Evolutionary conservation across 345 rosid genomes (phyloP).

Genomic region (sweet orange (Citrus sinensis)): DNA sequence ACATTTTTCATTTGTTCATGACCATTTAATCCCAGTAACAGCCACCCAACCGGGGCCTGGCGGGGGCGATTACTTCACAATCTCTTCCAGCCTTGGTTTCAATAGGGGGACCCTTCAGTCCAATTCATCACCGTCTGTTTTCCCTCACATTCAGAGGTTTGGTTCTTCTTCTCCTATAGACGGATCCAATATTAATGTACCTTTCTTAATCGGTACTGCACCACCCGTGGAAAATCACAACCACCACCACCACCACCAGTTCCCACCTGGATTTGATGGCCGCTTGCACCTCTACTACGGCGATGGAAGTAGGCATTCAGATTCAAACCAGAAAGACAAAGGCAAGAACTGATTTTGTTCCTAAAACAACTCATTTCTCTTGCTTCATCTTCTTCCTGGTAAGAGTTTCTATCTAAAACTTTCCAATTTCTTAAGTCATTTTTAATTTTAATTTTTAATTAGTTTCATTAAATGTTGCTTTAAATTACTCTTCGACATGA

Average conservation of each 20-base stretch:
- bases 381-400: constrained; percentile 46
- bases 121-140: constrained; percentile 83
- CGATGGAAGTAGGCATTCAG: constrained; percentile 64
- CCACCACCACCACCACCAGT: constrained; percentile 50
- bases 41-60: constrained; percentile 38
- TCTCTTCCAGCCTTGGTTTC: constrained; percentile 80
- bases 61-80: constrained; percentile 64
- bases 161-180: constrained; percentile 47
- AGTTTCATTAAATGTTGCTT: neutral
- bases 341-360: constrained; percentile 55
- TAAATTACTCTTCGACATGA: neutral
- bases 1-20: constrained; percentile 70
- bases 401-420: constrained; percentile 3
- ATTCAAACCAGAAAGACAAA: constrained; percentile 81
- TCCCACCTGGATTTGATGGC: constrained; percentile 54
- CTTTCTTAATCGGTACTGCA: constrained; percentile 67
- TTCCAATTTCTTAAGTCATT: neutral
- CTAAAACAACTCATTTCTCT: constrained; percentile 12
- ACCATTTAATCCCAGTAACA: constrained; percentile 66
- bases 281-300: constrained; percentile 76
- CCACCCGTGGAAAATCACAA: constrained; percentile 62
- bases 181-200: constrained; percentile 53
- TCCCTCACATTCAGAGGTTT: constrained; percentile 70
- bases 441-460: neutral
- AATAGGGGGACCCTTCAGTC: constrained; percentile 99